These are phyloP conservation scores for Suillus tomentosus DNA, from an alignment of 768 basidiomycete genomes.

Conservation along the genomic window DNA sequence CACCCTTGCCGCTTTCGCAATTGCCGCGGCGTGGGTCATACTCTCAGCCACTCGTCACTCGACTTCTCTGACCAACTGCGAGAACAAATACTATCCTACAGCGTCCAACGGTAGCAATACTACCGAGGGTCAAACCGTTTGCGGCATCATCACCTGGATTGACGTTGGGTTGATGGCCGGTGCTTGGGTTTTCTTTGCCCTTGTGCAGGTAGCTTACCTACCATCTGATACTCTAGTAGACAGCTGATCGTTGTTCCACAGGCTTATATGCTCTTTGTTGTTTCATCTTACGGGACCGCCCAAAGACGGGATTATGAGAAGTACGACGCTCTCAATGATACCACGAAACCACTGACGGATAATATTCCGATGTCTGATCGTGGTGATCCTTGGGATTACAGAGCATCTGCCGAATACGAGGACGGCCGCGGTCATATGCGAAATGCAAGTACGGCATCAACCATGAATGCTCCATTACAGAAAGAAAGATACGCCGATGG, in stretches of 20 bases:
- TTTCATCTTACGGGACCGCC: slow-evolving; percentile 65
- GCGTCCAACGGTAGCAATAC: slow-evolving; percentile 33
- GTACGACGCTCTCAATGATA: slow-evolving; percentile 73
- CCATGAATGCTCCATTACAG: slow-evolving; percentile 51
- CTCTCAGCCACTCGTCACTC: slow-evolving; percentile 78
- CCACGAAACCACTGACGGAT: slow-evolving; percentile 50
- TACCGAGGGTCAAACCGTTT: slow-evolving; percentile 69
- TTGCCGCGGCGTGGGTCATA: slow-evolving; percentile 80
- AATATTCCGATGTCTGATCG: slow-evolving; percentile 69
- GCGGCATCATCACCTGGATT: slow-evolving; percentile 91
- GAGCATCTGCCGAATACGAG: slow-evolving; percentile 48
- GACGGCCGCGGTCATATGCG: slow-evolving; percentile 47
- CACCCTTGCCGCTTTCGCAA: slow-evolving; percentile 63
- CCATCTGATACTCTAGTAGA: not conserved
- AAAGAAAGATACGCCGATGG: slow-evolving; percentile 45
- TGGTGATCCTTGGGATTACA: slow-evolving; percentile 69
- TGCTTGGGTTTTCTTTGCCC: slow-evolving; percentile 79
- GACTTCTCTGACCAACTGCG: slow-evolving; percentile 68
- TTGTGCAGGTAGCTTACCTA: slow-evolving; percentile 65
- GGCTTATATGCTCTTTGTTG: slow-evolving; percentile 50
- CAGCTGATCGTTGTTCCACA: slow-evolving; percentile 28
- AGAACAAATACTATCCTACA: slow-evolving; percentile 55
- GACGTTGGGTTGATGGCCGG: slow-evolving; percentile 90
- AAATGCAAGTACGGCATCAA: slow-evolving; percentile 60
- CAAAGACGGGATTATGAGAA: slow-evolving; percentile 83